Evolutionary conservation across 164 flowering plant genomes (phyloP), one percentile per base, ranked within the genome.

Genomic region (Tetracentron sinense): DNA sequence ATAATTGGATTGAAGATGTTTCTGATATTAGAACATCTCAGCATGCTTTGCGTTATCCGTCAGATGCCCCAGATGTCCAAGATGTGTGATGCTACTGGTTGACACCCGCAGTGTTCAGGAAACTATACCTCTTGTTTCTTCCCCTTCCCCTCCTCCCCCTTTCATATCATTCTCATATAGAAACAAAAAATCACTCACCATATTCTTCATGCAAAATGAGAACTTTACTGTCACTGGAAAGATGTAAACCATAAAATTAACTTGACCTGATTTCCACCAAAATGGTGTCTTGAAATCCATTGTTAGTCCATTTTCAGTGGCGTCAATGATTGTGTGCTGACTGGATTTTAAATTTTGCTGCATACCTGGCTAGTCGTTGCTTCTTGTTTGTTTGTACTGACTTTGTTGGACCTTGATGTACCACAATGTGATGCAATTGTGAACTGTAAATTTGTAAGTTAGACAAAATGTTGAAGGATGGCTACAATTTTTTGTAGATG

Each of bases 1-100:
- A 75, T 85, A 33, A 60, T 84, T 53, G 92, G 92, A 28, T 25
- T 76, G 73, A 69, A 71, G 76, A 35, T 82, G 82, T 60, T 76
- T 62, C 79, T 85, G 0, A 30, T 85, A 29, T 42, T 79, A 50
- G 65, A 81, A 55, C 65, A 74, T 58, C 7, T 73, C 42, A 56
- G 69, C 59, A 61, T 29, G 27, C 79, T 77, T 61, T 73, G 72
- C 74, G 42, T 15, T 74, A 78, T 67, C 74, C 76, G 2, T 7
- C 26, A 50, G 6, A 21, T 50, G 19, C 23, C 26, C 54, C n/a
- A 33, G 53, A 25, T n/a, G n/a, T n/a, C n/a, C n/a, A n/a, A n/a
- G n/a, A n/a, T 49, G 16, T 38, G 44, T 38, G 44, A 38, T 38
- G 38, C n/a, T 38, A 1, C 14, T 8, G 15, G 14, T 8, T 12